Base-by-base conservation (phyloP, 169 alveolate species). In the Perkinsus chesapeaki region DNA sequence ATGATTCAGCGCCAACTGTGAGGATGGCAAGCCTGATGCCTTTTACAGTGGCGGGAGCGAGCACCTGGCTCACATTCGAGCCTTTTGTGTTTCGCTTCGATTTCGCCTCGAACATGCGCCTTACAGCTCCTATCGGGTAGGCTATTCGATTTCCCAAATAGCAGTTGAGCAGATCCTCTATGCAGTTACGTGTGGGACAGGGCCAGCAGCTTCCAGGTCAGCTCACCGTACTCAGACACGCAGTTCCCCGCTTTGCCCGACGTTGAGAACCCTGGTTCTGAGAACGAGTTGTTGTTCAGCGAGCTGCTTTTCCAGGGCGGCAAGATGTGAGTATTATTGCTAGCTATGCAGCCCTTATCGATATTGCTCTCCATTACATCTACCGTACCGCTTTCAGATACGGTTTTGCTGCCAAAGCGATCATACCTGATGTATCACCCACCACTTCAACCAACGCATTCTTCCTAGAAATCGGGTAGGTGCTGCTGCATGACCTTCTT, bases 381-480 rank as follows among this genome's bases (percentile, higher is more conserved):
- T n/a, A n/a, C n/a, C n/a, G n/a, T 7, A 60, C 92, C n/a, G n/a
- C 39, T 34, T 39, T 31, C 39, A 91, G 39, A 47, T 91, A 91
- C 60, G 92, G 92, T 9, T 91, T 91, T 47, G 10, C 34, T 31
- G 20, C 39, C 34, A 47, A 91, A 60, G 92, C n/a, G 72, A 27
- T 3, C 12, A 34, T 91, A 31, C 92, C 92, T 27, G 60, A 91
- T 34, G 39, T 37, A 27, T 37, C 60, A 23, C 73, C 92, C 0
- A 19, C 73, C 39, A 60, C 39, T 37, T 20, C 92, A 37, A 31
- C 39, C 72, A 91, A 91, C 92, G 39, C 37, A 0, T 91, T 91
- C 92, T 38, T 91, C 72, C 16, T 91, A 36, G 92, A 91, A 47
- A 91, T 91, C 38, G 92, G 92, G 48, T 91, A n/a, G 60, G 60